Evolutionary conservation across 129 eudicot species (phyloP), one percentile per base, ranked within the genome.

Genomic region (Flaveria ramosissima): DNA sequence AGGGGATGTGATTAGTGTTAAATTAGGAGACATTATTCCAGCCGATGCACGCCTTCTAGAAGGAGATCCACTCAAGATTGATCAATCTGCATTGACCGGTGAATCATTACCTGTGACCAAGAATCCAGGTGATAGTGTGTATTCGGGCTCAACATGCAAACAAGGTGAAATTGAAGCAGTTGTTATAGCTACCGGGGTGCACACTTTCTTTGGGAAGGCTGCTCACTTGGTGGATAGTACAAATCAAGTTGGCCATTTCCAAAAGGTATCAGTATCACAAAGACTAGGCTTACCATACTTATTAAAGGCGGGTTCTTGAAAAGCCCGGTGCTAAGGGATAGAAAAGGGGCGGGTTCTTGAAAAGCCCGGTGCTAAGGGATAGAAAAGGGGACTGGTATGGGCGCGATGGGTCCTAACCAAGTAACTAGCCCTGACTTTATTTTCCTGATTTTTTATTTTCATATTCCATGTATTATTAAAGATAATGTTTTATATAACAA

Each of bases 201-300:
- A 89, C 79, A 89, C 97, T 2, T 92, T 92, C 82, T 92, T 92
- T 16, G 97, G 97, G 7, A 92, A 92, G 85, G 97, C 97, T 47
- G 97, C 97, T 74, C 97, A 92, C 77, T 86, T 92, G 21, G 97
- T 92, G 15, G 97, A 92, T 60, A 92, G 90, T 88, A 92, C 97
- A 57, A 87, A 89, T 61, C 87, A 92, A 55, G 96, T 92, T 0
- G 97, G 97, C 32, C 97, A 92, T 83, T 92, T 92, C 92, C 97
- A 92, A 55, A 78, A 87, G 93, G 97, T 92, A 87, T 4, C 23
- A 30, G 4, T 12, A 7, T 10, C 32, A 23, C 36, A 45, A 12
- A 9, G 27, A 14, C 32, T 68, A 6, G 16, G 27, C 62, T 12
- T 55, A 55, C 1, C 17, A 61, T 61, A 61, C 19, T 61, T 24